Evolutionary conservation across 225 moss, liverwort and hornwort species (phyloP).

Genomic region (Polytrichum formosum): DNA sequence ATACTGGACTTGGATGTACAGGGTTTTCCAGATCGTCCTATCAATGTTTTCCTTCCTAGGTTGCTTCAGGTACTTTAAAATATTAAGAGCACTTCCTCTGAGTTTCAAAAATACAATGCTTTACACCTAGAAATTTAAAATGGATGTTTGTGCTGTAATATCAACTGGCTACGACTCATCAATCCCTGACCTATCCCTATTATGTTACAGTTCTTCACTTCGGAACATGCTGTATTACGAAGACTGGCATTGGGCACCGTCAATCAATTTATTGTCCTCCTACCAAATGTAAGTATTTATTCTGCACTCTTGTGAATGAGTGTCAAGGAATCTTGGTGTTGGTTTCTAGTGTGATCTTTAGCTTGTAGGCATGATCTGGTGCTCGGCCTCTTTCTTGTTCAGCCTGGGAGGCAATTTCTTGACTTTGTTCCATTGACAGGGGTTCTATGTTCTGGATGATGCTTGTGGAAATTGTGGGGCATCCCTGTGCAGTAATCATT

Average conservation of each 20-base stretch:
- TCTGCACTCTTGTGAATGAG: constrained; percentile 4
- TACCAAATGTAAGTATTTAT: constrained; percentile 75
- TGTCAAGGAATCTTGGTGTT: constrained; percentile 1
- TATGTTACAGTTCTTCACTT: constrained; percentile 78
- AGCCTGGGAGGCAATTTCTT: no score
- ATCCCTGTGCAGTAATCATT: no score
- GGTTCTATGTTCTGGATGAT: no score
- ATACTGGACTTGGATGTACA: constrained; percentile 80
- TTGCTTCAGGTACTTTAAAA: constrained; percentile 65
- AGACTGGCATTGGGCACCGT: constrained; percentile 82
- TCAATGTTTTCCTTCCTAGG: constrained; percentile 83
- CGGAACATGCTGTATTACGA: constrained; percentile 78
- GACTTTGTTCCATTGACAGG: no score
- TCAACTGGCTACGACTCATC: background rate
- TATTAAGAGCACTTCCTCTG: background rate
- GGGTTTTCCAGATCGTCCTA: constrained; percentile 85
- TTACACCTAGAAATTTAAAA: background rate
- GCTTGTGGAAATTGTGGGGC: no score
- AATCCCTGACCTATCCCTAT: background rate
- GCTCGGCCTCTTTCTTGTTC: no score
- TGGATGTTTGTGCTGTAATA: background rate
- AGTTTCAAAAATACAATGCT: background rate
- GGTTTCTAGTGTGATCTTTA: background rate
- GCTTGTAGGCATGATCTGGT: no score
- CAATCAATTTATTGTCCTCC: constrained; percentile 90